Evolutionary conservation across 163 green algal species (phyloP).

Genomic region (Scenedesmus sp.): DNA sequence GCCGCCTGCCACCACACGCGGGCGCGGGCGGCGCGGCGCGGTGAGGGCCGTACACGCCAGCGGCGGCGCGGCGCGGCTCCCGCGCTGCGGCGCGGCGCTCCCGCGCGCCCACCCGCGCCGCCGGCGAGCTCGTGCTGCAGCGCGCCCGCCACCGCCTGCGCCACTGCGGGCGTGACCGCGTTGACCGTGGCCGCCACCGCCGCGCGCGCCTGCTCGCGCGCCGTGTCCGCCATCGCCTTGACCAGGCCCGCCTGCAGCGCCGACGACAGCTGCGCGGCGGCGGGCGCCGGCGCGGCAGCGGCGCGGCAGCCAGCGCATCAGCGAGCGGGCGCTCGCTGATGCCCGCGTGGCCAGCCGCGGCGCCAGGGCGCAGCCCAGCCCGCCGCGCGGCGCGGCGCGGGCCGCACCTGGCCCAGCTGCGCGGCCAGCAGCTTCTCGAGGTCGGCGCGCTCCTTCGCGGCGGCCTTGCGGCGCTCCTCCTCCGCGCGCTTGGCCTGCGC

Average conservation of each 20-base stretch:
- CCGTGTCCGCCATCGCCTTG: conserved; percentile 37
- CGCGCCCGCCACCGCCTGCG: conserved; percentile 7
- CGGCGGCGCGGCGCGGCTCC: too few species aligned
- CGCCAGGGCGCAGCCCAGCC: too few species aligned
- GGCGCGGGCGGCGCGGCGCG: too few species aligned
- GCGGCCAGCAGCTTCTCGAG: conserved; percentile 52
- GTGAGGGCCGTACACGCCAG: too few species aligned
- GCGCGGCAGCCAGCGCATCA: neutral
- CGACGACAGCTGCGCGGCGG: neutral
- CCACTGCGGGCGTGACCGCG: conserved; percentile 6
- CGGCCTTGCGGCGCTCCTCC: conserved; percentile 42
- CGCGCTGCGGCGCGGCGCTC: too few species aligned
- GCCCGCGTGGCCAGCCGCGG: neutral
- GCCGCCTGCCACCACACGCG: too few species aligned
- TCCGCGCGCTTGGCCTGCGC: conserved; percentile 21
- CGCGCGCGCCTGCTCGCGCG: conserved; percentile 36
- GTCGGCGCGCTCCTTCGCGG: conserved; percentile 38
- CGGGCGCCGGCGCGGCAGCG: neutral
- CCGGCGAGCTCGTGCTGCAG: conserved; percentile 26
- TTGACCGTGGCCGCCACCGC: conserved; percentile 9
- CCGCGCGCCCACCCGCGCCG: too few species aligned
- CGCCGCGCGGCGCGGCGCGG: neutral
- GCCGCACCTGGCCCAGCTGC: conserved; percentile 47
- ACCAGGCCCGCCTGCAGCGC: conserved; percentile 46
- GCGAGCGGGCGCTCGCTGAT: neutral